Evolutionary conservation across 2,329 filamentous ascomycete species (phyloP).

Genomic region (Colletotrichum tropicicola): DNA sequence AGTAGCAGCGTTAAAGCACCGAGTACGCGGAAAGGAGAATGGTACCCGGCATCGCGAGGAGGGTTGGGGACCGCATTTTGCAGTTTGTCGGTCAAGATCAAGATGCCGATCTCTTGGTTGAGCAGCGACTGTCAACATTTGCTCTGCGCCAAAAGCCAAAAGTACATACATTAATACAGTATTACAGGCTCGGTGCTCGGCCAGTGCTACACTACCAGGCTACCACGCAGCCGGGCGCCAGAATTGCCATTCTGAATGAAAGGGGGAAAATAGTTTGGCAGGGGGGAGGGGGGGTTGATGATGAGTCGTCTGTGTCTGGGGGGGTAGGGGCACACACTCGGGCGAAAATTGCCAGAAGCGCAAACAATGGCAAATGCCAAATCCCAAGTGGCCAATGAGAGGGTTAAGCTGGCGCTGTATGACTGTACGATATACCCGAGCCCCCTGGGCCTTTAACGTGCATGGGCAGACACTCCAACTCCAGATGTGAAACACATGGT

Average conservation of each 20-base stretch:
- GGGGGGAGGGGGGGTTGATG: background rate
- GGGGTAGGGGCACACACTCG: background rate
- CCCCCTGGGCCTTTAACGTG: too few relatives aligned
- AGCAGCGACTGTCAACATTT: too few relatives aligned
- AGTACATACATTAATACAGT: too few relatives aligned
- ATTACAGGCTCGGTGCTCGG: too few relatives aligned
- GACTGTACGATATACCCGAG: conserved; percentile 13
- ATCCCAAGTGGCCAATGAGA: conserved; percentile 13
- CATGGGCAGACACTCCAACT: too few relatives aligned
- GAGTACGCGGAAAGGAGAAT: background rate
- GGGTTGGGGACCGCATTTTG: background rate
- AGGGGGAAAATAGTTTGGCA: background rate
- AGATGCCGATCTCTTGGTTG: conserved; percentile 18
- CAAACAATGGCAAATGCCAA: background rate
- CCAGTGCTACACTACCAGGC: too few relatives aligned
- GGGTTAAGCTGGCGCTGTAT: conserved; percentile 2
- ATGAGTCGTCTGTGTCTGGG: background rate
- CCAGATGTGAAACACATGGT: background rate
- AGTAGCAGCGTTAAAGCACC: too few relatives aligned
- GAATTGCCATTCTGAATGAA: conserved; percentile 1
- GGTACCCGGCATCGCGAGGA: background rate
- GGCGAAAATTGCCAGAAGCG: conserved; percentile 25
- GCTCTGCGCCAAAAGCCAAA: too few relatives aligned
- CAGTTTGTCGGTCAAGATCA: background rate
- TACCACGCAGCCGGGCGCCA: too few relatives aligned